These are phyloP conservation scores for Hymenoscyphus occultus DNA, from an alignment of 2,329 filamentous ascomycete genomes.

Conservation along the genomic window DNA sequence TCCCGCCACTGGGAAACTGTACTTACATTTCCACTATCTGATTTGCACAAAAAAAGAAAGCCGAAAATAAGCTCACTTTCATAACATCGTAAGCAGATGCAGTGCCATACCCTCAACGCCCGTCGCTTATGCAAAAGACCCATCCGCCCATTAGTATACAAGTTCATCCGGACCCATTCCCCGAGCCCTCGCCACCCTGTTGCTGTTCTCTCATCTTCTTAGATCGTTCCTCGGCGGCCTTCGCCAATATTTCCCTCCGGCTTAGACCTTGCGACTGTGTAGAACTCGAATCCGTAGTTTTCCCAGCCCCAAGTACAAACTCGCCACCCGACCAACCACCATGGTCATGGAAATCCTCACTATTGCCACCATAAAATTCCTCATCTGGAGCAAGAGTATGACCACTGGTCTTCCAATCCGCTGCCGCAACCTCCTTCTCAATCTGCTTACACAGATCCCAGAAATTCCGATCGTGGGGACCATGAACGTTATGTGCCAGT, in stretches of 20 bases:
- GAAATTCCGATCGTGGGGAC: constrained; percentile 80
- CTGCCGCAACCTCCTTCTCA: constrained; percentile 77
- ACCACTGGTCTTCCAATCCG: constrained; percentile 75
- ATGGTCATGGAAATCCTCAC: constrained; percentile 60
- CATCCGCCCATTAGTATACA: background rate
- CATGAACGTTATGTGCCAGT: constrained; percentile 85
- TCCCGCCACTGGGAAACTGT: too few relatives aligned
- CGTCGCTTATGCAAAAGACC: background rate
- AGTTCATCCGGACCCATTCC: constrained; percentile 12
- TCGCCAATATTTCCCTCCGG: constrained; percentile 71
- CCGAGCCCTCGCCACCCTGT: constrained; percentile 15
- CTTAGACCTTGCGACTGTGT: constrained; percentile 48
- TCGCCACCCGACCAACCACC: constrained; percentile 78
- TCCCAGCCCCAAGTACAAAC: constrained; percentile 64
- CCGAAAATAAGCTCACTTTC: too few relatives aligned
- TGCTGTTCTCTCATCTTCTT: constrained; percentile 32
- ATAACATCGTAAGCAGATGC: too few relatives aligned
- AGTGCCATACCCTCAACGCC: background rate
- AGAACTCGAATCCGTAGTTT: constrained; percentile 42
- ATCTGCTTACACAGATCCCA: constrained; percentile 88
- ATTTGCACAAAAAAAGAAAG: too few relatives aligned
- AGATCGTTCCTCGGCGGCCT: constrained; percentile 62
- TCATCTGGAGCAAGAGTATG: constrained; percentile 55
- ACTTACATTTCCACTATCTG: too few relatives aligned
- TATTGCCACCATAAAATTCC: constrained; percentile 59